Conservation (phyloP, 805 yeast species). For the Sugiyamaella boreocaroliniensis region DNA sequence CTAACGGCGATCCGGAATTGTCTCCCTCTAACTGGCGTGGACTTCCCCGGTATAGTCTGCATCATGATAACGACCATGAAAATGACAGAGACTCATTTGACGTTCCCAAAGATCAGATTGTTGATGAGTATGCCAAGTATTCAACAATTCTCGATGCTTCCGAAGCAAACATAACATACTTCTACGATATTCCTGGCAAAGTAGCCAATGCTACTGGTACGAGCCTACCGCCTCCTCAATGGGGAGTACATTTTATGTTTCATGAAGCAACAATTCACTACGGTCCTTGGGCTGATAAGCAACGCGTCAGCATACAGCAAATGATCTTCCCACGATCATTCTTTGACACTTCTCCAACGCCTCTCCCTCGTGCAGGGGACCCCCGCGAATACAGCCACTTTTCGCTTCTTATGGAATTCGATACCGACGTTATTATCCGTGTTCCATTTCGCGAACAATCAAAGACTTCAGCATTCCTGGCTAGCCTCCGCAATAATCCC, state of each 20-base stretch:
- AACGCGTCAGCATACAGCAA: constrained; percentile 56
- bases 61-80: constrained; percentile 29
- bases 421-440: constrained; percentile 62
- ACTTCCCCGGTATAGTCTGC: constrained; percentile 56
- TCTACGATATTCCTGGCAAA: constrained; percentile 66
- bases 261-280: constrained; percentile 63
- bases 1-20: background rate
- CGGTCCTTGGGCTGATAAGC: constrained; percentile 96
- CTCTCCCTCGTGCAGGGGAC: constrained; percentile 42
- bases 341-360: constrained; percentile 45
- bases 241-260: constrained; percentile 55
- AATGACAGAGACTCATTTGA: constrained; percentile 25
- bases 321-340: constrained; percentile 63
- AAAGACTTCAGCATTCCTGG: constrained; percentile 50
- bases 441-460: constrained; percentile 81
- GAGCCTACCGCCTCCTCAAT: constrained; percentile 49
- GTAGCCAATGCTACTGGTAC: constrained; percentile 54
- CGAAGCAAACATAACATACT: constrained; percentile 47
- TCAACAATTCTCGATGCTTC: constrained; percentile 62
- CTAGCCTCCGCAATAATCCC: constrained; percentile 26
- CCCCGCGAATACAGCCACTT: constrained; percentile 52
- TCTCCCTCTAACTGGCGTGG: constrained; percentile 59
- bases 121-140: constrained; percentile 75
- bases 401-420: constrained; percentile 46
- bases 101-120: constrained; percentile 26